Evolutionary conservation across 306 rosid genomes (phyloP).

Genomic region (Ceratonia siliqua): DNA sequence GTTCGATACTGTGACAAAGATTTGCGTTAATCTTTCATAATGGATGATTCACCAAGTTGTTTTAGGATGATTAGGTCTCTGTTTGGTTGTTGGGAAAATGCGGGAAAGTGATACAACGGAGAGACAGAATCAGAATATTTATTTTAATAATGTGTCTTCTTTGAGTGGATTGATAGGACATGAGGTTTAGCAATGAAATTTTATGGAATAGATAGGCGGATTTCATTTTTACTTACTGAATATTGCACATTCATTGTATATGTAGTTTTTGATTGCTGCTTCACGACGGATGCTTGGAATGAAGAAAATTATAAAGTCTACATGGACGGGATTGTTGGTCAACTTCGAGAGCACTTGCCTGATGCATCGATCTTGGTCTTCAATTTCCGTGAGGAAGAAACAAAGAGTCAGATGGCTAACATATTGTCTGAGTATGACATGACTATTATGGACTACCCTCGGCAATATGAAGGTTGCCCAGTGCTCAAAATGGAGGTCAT

Average conservation of each 20-base stretch:
- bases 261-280: slow-evolving; percentile 90
- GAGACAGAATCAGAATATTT: background rate
- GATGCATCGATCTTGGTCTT: slow-evolving; percentile 79
- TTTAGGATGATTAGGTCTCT: background rate
- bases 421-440: slow-evolving; percentile 73
- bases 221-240: background rate
- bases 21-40: background rate
- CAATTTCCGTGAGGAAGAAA: slow-evolving; percentile 72
- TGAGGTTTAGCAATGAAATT: background rate
- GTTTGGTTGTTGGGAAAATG: slow-evolving; percentile 36
- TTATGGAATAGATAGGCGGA: background rate
- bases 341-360: slow-evolving; percentile 59
- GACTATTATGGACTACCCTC: slow-evolving; percentile 94
- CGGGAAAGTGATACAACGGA: background rate
- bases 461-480: slow-evolving; percentile 81
- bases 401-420: slow-evolving; percentile 55
- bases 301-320: slow-evolving; percentile 69
- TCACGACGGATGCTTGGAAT: slow-evolving; percentile 77
- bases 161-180: background rate
- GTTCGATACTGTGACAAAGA: background rate
- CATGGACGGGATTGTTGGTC: slow-evolving; percentile 59
- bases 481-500: slow-evolving; percentile 81
- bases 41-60: background rate
- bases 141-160: background rate
- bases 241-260: slow-evolving; percentile 1